These are phyloP conservation scores for Pyrenophora seminiperda DNA, from an alignment of 2,329 filamentous ascomycete genomes.

Conservation along the genomic window DNA sequence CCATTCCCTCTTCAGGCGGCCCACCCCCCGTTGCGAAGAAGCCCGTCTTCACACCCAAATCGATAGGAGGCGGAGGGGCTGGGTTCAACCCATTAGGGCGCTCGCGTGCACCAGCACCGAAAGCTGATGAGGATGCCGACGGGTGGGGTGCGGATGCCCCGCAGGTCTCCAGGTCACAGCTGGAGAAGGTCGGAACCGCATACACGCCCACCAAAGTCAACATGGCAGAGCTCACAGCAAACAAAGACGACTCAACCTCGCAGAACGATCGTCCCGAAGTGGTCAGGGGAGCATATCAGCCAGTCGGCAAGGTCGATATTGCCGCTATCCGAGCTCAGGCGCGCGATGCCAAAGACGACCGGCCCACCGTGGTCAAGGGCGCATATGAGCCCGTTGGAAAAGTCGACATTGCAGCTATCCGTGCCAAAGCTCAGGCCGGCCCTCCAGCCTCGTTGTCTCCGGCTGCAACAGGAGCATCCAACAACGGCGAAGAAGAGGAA, in stretches of 20 bases:
- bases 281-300: slow-evolving; percentile 86
- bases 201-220: slow-evolving; percentile 97
- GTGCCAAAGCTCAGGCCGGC: slow-evolving; percentile 71
- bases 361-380: slow-evolving; percentile 85
- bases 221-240: slow-evolving; percentile 80
- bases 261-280: slow-evolving; percentile 63
- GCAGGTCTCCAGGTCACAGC: slow-evolving; percentile 80
- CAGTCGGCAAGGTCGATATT: slow-evolving; percentile 97
- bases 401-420: slow-evolving; percentile 94
- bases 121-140: slow-evolving; percentile 73
- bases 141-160: slow-evolving; percentile 96
- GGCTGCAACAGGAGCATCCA: slow-evolving; percentile 50
- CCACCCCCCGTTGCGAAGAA: slow-evolving; percentile 78
- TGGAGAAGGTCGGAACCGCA: slow-evolving; percentile 89
- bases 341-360: slow-evolving; percentile 69
- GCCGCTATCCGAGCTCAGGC: slow-evolving; percentile 80
- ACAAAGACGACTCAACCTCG: slow-evolving; percentile 68
- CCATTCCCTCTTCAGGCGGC: slow-evolving; percentile 60
- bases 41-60: slow-evolving; percentile 86
- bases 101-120: slow-evolving; percentile 59
- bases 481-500: slow-evolving; percentile 52
- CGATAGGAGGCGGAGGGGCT: slow-evolving; percentile 58
- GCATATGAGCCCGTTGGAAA: slow-evolving; percentile 95
- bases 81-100: slow-evolving; percentile 73
- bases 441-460: slow-evolving; percentile 48